Evolutionary conservation across 441 rosid species (phyloP).

Genomic region (Macaranga tanarius): DNA sequence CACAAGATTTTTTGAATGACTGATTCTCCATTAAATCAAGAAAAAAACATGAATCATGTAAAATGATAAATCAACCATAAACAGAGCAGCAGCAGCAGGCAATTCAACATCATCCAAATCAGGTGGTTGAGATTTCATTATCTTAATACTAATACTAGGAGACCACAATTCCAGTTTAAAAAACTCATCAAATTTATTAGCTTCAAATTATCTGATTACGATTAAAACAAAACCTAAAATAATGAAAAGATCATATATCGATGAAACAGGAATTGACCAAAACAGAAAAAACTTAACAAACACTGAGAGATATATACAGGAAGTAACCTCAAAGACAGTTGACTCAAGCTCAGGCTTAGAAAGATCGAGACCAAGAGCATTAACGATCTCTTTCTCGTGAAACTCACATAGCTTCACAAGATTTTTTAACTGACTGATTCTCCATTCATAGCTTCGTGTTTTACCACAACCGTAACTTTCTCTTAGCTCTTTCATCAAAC

Average conservation of each 20-base stretch:
- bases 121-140: too few relatives aligned
- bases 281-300: neutral
- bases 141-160: too few relatives aligned
- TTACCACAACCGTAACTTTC: constrained; percentile 40
- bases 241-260: neutral
- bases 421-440: constrained; percentile 52
- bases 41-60: too few relatives aligned
- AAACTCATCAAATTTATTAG: neutral
- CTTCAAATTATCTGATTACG: constrained; percentile 3
- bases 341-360: constrained; percentile 67
- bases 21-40: too few relatives aligned
- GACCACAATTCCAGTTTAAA: too few relatives aligned
- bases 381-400: constrained; percentile 53
- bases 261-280: neutral
- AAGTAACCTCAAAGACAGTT: constrained; percentile 51
- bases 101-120: neutral
- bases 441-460: constrained; percentile 63
- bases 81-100: neutral
- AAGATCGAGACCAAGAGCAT: constrained; percentile 61
- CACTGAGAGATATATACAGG: too few relatives aligned
- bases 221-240: neutral
- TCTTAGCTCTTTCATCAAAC: constrained; percentile 43
- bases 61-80: constrained; percentile 3
- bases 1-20: constrained; percentile 50
- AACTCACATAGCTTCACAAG: constrained; percentile 49